Evolutionary conservation across 257 asterid genomes (phyloP).

Genomic region (Hygrophila difformis): DNA sequence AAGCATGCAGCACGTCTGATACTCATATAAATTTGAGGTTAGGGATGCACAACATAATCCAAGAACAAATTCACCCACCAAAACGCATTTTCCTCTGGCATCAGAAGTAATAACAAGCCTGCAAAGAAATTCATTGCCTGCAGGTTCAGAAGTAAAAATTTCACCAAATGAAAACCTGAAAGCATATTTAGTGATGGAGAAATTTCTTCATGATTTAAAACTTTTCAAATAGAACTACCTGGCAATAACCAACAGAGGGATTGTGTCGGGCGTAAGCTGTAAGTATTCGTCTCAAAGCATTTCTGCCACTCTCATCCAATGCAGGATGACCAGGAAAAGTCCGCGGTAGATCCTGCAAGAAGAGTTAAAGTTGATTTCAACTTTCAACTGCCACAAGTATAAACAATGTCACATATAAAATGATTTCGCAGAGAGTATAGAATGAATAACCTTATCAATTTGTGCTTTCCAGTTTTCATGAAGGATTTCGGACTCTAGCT

Average conservation of each 20-base stretch:
- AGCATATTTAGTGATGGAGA: not conserved
- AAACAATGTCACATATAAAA: not conserved
- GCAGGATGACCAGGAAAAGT: conserved; percentile 99
- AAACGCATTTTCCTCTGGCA: conserved; percentile 99
- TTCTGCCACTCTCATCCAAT: conserved; percentile 91
- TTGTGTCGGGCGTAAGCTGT: conserved; percentile 96
- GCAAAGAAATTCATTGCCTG: conserved; percentile 99
- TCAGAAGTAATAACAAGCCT: conserved; percentile 84
- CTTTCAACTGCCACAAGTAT: not conserved
- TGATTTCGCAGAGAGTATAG: conserved; percentile 13
- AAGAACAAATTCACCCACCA: conserved; percentile 49
- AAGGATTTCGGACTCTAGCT: conserved; percentile 23
- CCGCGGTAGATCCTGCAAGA: conserved; percentile 68
- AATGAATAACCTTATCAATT: conserved; percentile 88
- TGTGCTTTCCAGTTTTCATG: conserved; percentile 94
- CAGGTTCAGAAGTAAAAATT: conserved; percentile 18
- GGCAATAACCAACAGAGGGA: conserved; percentile 96
- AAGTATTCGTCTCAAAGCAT: conserved; percentile 94
- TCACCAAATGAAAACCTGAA: not conserved
- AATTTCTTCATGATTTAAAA: not conserved
- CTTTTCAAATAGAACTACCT: conserved; percentile 33
- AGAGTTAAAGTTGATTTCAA: conserved; percentile 13
- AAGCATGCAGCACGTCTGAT: not conserved
- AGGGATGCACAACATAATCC: conserved; percentile 9
- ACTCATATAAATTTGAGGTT: not conserved